phyloP scores from a whole-genome alignment of 2,329 filamentous ascomycete species.

The Fusarium transvaalense region DNA sequence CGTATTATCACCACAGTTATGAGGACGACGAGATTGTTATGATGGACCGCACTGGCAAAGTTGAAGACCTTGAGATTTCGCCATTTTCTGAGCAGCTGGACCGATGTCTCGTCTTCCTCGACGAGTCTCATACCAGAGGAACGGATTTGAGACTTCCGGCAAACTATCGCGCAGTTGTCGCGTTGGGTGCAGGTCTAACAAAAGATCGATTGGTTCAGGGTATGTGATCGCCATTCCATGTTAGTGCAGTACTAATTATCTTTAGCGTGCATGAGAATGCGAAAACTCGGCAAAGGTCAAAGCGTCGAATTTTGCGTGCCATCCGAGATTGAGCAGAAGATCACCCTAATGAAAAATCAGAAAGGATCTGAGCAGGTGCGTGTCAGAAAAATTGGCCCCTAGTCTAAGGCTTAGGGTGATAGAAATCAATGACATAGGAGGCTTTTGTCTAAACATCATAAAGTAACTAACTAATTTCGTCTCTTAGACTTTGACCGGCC shows the following conservation, averaged over 20 bases:
- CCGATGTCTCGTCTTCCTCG: constrained; percentile 74
- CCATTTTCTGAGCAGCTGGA: constrained; percentile 69
- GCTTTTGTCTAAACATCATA: no score
- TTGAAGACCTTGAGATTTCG: constrained; percentile 68
- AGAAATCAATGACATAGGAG: no score
- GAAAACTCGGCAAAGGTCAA: constrained; percentile 75
- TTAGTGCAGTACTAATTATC: constrained; percentile 4
- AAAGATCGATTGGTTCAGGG: constrained; percentile 79
- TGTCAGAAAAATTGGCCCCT: no score
- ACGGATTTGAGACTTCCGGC: constrained; percentile 74
- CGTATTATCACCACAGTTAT: no score
- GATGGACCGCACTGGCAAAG: constrained; percentile 59
- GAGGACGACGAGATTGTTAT: constrained; percentile 67
- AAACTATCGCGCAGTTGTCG: constrained; percentile 73
- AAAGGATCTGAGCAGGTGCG: no score
- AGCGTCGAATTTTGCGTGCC: constrained; percentile 72
- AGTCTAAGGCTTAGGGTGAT: no score
- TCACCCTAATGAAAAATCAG: constrained; percentile 47
- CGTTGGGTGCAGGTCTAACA: constrained; percentile 71
- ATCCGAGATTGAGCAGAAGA: constrained; percentile 68
- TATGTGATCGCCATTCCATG: constrained; percentile 48
- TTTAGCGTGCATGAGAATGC: constrained; percentile 77
- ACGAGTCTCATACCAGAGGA: constrained; percentile 77
- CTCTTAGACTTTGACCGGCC: no score
- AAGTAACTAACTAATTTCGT: no score